Evolutionary conservation across 345 rosid species (phyloP), one percentile per base, ranked within the genome.

Genomic region (Firmiana major): DNA sequence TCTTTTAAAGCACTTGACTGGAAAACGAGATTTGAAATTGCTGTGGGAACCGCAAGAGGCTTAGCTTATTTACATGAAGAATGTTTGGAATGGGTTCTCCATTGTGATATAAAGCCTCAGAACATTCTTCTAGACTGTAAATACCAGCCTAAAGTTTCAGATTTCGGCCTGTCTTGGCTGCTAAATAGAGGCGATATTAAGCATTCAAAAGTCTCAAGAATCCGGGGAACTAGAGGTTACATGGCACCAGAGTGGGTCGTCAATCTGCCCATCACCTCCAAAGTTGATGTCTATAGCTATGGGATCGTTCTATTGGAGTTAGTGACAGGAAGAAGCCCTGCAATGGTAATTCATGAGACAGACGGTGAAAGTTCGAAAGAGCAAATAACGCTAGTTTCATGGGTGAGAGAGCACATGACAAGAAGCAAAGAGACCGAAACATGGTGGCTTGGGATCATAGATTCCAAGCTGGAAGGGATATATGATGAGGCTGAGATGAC

Each of bases 201-300:
- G 7, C 9, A 51, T 19, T 46, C 77, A 3, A 59, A 17, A 0
- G 34, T 81, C 45, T 69, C 82, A 0, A 76, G 54, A 45, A 79
- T 81, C 9, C 38, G 84, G 67, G 86, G 86, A 42, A 84, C 86
- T 0, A 49, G 79, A 38, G 86, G 87, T 2, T 84, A 79, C 77
- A 51, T 81, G 79, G 84, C 84, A 42, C 86, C 82, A 0, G 82
- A 84, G 73, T 84, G 84, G 84, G 71, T 77, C 3, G 76, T 51
- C 26, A 78, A 78, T 48, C 22, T n/a, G 8, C 75, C 82, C 6
- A 75, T 84, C 70, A 83, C 87, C 17, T 79, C 83, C n/a, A 87
- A 87, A 68, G 89, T 78, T 0, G 89, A 87, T 65, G 83, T 87
- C 19, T 86, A 86, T 2, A 84, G 87, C 67, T 86, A 76, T 45